A percentile compares a stretch with the other conserved stretches of the same genome.
These are phyloP conservation scores for Fusarium brevicatenulatum DNA, from an alignment of 2,329 filamentous ascomycete species.

Conservation along the genomic window DNA sequence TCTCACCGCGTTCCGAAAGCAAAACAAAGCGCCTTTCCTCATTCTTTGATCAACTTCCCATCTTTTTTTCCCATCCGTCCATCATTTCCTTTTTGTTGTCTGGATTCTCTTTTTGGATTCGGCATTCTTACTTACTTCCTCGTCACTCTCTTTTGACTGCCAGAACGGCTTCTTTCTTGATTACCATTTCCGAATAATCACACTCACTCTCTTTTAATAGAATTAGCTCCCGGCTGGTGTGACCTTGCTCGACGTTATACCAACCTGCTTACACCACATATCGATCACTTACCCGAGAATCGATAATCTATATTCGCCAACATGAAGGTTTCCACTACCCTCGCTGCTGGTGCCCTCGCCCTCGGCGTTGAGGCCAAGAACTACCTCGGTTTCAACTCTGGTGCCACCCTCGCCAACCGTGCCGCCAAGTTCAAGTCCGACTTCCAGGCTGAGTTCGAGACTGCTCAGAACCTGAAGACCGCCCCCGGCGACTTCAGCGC, in stretches of 20 bases:
- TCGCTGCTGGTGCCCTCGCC: slow-evolving; percentile 54
- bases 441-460: slow-evolving; percentile 59
- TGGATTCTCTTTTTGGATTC: slow-evolving; percentile 27
- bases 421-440: slow-evolving; percentile 64
- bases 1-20: slow-evolving; percentile 38
- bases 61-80: slow-evolving; percentile 8
- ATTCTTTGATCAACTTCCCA: slow-evolving; percentile 27
- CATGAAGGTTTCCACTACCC: slow-evolving; percentile 55
- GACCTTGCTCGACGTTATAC: slow-evolving; percentile 30
- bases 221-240: slow-evolving; percentile 22
- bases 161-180: slow-evolving; percentile 28
- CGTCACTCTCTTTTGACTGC: slow-evolving; percentile 41
- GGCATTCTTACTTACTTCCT: slow-evolving; percentile 39
- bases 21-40: slow-evolving; percentile 29
- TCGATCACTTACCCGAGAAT: slow-evolving; percentile 15
- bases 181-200: slow-evolving; percentile 25
- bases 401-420: slow-evolving; percentile 57
- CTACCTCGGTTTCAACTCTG: slow-evolving; percentile 66
- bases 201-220: slow-evolving; percentile 34
- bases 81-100: slow-evolving; percentile 27
- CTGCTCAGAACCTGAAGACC: slow-evolving; percentile 48
- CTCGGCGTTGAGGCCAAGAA: slow-evolving; percentile 55
- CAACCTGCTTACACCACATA: slow-evolving; percentile 12
- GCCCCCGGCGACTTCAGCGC: slow-evolving; percentile 66
- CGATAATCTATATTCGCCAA: slow-evolving; percentile 44